These are phyloP conservation scores for Erigeron canadensis DNA, from an alignment of 129 eudicot species.

Conservation along the genomic window DNA sequence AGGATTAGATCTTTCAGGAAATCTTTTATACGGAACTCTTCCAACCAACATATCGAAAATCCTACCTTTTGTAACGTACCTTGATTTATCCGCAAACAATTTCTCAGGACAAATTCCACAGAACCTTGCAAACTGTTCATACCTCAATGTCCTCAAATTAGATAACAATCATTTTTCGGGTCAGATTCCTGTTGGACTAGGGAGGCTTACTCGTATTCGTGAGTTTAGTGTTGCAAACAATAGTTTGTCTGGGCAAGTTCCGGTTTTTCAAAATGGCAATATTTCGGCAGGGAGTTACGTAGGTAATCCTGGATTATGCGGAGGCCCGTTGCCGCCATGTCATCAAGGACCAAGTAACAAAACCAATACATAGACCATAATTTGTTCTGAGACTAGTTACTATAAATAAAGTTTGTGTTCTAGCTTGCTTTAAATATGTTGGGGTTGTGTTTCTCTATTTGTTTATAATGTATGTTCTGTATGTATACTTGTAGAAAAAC, in stretches of 20 bases:
- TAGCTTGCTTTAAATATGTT: no score
- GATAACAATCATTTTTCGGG: slow-evolving; percentile 58
- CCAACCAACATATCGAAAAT: slow-evolving; percentile 49
- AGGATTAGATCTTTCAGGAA: slow-evolving; percentile 63
- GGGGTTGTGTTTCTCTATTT: no score
- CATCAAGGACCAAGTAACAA: slow-evolving; percentile 4
- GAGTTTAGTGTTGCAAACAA: slow-evolving; percentile 52
- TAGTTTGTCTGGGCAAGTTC: slow-evolving; percentile 60
- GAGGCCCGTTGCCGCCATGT: slow-evolving; percentile 52
- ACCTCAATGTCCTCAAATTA: slow-evolving; percentile 49
- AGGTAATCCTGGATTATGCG: slow-evolving; percentile 68
- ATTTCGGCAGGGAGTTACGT: slow-evolving; percentile 44
- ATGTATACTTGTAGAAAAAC: no score
- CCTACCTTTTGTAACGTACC: slow-evolving; percentile 36
- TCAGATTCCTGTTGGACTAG: slow-evolving; percentile 45
- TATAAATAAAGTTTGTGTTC: no score
- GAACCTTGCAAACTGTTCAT: slow-evolving; percentile 53
- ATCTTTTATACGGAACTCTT: slow-evolving; percentile 42
- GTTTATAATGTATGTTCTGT: no score
- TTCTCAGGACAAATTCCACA: slow-evolving; percentile 55
- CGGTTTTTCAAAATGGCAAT: slow-evolving; percentile 26
- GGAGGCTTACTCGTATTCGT: slow-evolving; percentile 5
- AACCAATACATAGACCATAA: neutral
- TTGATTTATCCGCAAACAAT: slow-evolving; percentile 69
- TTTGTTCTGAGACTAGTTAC: neutral